These are phyloP conservation scores for Globisporangium nunn DNA, from an alignment of 352 stramenopile genomes.

Conservation along the genomic window DNA sequence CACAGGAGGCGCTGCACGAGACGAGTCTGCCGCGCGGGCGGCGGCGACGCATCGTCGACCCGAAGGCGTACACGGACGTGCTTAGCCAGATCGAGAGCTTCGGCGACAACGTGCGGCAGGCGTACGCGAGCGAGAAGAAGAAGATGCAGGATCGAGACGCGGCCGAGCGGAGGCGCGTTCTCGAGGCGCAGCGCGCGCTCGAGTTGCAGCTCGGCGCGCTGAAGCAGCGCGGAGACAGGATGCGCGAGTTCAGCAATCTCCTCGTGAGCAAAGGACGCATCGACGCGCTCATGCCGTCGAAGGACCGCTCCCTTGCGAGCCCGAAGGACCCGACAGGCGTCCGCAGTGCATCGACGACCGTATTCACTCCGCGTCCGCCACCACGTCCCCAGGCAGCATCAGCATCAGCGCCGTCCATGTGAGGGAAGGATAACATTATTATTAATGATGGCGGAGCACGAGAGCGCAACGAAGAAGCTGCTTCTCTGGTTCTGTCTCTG, in stretches of 20 bases:
- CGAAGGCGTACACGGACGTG: slow-evolving; percentile 38
- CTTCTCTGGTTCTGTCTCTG: no score
- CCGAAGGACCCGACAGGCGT: no score
- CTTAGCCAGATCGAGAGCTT: slow-evolving; percentile 52
- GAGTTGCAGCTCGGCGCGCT: slow-evolving; percentile 36
- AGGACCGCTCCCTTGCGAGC: not conserved
- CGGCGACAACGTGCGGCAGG: slow-evolving; percentile 35
- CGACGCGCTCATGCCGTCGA: slow-evolving; percentile 20
- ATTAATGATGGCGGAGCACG: not conserved
- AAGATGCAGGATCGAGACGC: slow-evolving; percentile 24
- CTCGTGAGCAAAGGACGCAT: slow-evolving; percentile 50
- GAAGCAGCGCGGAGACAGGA: slow-evolving; percentile 20
- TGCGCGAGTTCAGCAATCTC: slow-evolving; percentile 66
- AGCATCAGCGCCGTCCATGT: not conserved
- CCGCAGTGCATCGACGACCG: not conserved
- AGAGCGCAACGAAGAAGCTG: no score
- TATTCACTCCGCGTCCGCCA: slow-evolving; percentile 10
- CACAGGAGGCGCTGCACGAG: slow-evolving; percentile 39
- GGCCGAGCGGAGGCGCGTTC: slow-evolving; percentile 22
- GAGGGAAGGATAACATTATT: not conserved
- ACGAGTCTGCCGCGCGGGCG: slow-evolving; percentile 26
- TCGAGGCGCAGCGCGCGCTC: slow-evolving; percentile 27
- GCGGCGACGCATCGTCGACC: slow-evolving; percentile 36
- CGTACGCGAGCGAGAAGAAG: slow-evolving; percentile 39
- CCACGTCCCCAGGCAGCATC: slow-evolving; percentile 3